Percentiles rank a stretch among this genome's conserved stretches.
phyloP scores from a whole-genome alignment of 2,329 filamentous ascomycete genomes.

The Paracamarosporium sp. region DNA sequence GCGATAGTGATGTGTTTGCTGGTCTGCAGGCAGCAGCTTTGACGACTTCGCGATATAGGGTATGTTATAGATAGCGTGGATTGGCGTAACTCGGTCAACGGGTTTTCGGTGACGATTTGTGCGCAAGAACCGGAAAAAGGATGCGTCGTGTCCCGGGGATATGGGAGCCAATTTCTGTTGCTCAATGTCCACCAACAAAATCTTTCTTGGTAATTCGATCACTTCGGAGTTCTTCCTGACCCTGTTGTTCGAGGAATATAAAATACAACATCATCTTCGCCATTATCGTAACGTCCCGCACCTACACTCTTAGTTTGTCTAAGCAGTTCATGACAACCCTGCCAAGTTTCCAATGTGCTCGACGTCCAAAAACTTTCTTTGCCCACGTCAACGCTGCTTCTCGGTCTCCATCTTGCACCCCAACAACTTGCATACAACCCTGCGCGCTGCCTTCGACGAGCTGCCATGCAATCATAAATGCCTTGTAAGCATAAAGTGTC shows the following conservation, averaged over 20 bases:
- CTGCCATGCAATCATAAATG: conserved; percentile 33
- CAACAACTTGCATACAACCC: conserved; percentile 24
- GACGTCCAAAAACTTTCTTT: conserved; percentile 20
- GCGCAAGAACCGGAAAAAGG: too few relatives aligned
- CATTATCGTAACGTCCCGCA: not conserved
- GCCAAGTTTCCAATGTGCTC: conserved; percentile 24
- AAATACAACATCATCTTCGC: not conserved
- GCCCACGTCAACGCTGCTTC: conserved; percentile 24
- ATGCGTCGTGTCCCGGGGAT: too few relatives aligned
- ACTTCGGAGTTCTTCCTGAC: not conserved
- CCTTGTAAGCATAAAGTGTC: conserved; percentile 27
- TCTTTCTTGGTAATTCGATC: too few relatives aligned
- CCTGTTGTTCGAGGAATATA: not conserved
- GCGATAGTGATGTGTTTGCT: too few relatives aligned
- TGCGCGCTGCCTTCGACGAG: conserved; percentile 16
- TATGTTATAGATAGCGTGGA: too few relatives aligned
- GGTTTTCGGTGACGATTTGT: too few relatives aligned
- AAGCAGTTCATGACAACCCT: conserved; percentile 23
- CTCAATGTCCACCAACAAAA: too few relatives aligned
- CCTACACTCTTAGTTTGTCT: conserved; percentile 9
- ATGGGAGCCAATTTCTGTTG: too few relatives aligned
- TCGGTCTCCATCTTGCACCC: conserved; percentile 20
- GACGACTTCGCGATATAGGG: too few relatives aligned
- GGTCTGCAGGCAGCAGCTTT: too few relatives aligned
- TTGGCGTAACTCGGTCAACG: too few relatives aligned